These are phyloP conservation scores for Mariannaea elegans DNA, from an alignment of 2,329 filamentous ascomycete species.

Conservation along the genomic window DNA sequence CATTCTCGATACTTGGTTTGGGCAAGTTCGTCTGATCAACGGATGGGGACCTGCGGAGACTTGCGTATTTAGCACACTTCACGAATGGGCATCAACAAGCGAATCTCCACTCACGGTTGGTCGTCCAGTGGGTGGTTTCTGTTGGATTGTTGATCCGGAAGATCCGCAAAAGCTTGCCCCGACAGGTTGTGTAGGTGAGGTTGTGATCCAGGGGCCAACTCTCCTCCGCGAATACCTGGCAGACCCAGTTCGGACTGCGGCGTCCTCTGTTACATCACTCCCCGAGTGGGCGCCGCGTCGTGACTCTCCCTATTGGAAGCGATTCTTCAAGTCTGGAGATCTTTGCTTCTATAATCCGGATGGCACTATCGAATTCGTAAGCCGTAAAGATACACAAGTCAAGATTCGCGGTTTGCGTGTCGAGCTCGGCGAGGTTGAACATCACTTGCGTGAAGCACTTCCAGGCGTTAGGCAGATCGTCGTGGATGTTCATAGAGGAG, in stretches of 20 bases:
- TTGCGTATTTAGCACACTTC: constrained; percentile 23
- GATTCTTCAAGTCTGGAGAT: constrained; percentile 36
- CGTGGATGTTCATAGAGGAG: background rate
- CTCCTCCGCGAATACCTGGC: constrained; percentile 36
- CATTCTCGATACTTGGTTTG: constrained; percentile 27
- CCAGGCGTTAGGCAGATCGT: background rate
- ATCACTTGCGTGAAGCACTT: constrained; percentile 14
- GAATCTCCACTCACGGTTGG: constrained; percentile 25
- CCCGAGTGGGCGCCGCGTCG: constrained; percentile 21
- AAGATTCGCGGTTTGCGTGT: constrained; percentile 62
- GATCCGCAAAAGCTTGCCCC: constrained; percentile 28
- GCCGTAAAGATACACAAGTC: constrained; percentile 62
- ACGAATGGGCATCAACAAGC: background rate
- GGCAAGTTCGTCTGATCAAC: constrained; percentile 30
- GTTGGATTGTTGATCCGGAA: constrained; percentile 32
- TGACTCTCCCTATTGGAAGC: constrained; percentile 23
- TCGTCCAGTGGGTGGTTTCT: background rate
- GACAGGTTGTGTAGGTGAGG: constrained; percentile 28
- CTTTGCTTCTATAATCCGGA: constrained; percentile 43
- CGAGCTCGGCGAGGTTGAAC: constrained; percentile 27
- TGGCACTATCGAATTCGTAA: constrained; percentile 51
- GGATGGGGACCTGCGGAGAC: constrained; percentile 38
- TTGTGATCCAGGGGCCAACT: constrained; percentile 33
- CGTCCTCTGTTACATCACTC: constrained; percentile 43
- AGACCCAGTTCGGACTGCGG: constrained; percentile 32